These are phyloP conservation scores for Pogostemon cablin DNA, from an alignment of 257 asterid genomes.

Conservation along the genomic window DNA sequence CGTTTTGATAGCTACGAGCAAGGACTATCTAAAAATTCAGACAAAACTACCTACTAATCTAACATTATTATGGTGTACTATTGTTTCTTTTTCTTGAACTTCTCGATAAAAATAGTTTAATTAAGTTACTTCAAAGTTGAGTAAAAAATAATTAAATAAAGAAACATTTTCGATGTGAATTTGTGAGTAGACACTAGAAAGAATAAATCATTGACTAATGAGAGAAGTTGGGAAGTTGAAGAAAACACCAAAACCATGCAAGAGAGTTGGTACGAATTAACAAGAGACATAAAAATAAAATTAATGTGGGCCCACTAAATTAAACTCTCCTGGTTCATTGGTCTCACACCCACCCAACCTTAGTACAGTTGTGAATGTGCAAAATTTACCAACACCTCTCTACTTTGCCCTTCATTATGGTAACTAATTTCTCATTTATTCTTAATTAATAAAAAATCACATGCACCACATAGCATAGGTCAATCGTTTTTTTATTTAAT, in stretches of 20 bases:
- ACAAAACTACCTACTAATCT: no score
- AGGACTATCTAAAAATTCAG: no score
- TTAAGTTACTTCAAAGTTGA: no score
- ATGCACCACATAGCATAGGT: no score
- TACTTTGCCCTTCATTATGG: neutral
- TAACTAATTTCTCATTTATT: no score
- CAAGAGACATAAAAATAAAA: neutral
- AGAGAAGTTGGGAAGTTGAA: neutral
- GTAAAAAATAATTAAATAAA: no score
- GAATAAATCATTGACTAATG: neutral
- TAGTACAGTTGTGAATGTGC: neutral
- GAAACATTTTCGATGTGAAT: neutral
- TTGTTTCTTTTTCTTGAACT: no score
- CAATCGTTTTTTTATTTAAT: no score
- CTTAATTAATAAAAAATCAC: no score
- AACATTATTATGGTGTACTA: no score
- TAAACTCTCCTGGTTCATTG: neutral
- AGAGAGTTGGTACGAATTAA: neutral
- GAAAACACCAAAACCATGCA: neutral
- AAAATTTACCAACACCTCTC: neutral
- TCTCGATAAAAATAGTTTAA: no score
- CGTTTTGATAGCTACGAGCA: no score
- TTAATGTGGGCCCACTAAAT: neutral
- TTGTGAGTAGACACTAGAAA: neutral
- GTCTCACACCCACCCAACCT: slow-evolving; percentile 2